Evolutionary conservation across 2,329 filamentous ascomycete species (phyloP), one percentile per base, ranked within the genome.

Genomic region (Paracoccidioides brasiliensis): DNA sequence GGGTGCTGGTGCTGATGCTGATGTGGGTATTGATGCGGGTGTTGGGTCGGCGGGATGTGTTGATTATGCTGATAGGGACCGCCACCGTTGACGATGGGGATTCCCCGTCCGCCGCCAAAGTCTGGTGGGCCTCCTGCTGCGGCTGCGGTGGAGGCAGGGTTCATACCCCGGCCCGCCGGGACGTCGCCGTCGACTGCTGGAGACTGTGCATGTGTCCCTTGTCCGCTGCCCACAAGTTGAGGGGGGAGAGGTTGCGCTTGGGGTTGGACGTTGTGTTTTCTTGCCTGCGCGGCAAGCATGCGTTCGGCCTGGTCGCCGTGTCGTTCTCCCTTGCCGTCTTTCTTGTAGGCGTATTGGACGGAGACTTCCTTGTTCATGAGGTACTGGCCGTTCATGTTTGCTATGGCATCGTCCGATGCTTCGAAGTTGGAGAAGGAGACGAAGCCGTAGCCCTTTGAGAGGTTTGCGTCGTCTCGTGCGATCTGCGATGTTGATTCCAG

Each of bases 281-380:
- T 91, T 56, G 90, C 93, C 72, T 96, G 88, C 33, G 86, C 84
- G 35, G 93, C 93, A 49, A 98, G 81, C 76, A 89, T 86, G 66
- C 93, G 80, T 74, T 98, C 93, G 35, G 93, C 93, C 64, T 90
- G 81, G 69, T 98, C 93, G 64, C 93, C 93, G 68, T 98, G 93
- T 57, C 93, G 80, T 74, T 97, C 91, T 64, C 91, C 91, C 74
- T 95, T 95, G 63, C 93, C 93, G 66, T 98, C 93, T 74, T 97
- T 97, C 79, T 98, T 98, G 80, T 95, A 97, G 42, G 93, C 93
- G 71, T 97, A 98, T 72, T 97, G 91, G 46, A 98, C 93, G 2
- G 86, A 88, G 64, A 97, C 86, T 71, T 95, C 88, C 75, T 95
- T 95, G 77, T 93, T 95, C 78, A 95, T 90, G 58, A 98, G 82